Evolutionary conservation across 306 rosid species (phyloP).

Genomic region (Quercus rubra): DNA sequence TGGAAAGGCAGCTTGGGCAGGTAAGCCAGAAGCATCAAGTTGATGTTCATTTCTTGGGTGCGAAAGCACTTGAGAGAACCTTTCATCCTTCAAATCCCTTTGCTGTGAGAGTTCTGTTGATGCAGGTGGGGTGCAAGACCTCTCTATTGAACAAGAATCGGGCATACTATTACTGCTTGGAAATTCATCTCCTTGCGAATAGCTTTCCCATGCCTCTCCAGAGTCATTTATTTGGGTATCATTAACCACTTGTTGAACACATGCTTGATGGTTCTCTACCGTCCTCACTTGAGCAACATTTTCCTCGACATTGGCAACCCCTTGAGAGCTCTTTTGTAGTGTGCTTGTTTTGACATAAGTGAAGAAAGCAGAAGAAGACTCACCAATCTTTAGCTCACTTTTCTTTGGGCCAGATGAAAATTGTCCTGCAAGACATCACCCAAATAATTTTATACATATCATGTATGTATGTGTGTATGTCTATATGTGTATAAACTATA

Average conservation of each 20-base stretch:
- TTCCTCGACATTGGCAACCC: constrained; percentile 34
- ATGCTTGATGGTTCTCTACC: constrained; percentile 41
- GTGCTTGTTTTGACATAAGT: constrained; percentile 69
- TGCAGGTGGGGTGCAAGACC: constrained; percentile 78
- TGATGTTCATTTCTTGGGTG: constrained; percentile 52
- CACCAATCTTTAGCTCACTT: constrained; percentile 88
- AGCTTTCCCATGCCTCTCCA: constrained; percentile 60
- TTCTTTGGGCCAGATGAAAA: constrained; percentile 67
- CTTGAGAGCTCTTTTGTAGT: constrained; percentile 44
- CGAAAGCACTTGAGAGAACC: constrained; percentile 34
- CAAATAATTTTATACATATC: neutral
- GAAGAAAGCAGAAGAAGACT: constrained; percentile 94
- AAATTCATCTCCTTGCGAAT: constrained; percentile 60
- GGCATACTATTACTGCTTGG: constrained; percentile 67
- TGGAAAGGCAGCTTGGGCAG: constrained; percentile 63
- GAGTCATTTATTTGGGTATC: constrained; percentile 43
- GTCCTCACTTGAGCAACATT: constrained; percentile 32
- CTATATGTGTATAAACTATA: too few species aligned
- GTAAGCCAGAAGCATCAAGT: constrained; percentile 44
- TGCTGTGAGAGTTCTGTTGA: constrained; percentile 54
- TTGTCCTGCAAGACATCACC: constrained; percentile 37
- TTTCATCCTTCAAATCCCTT: constrained; percentile 43
- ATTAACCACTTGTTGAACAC: constrained; percentile 35
- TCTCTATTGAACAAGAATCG: constrained; percentile 78
- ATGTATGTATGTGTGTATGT: too few species aligned